phyloP scores from a whole-genome alignment of 768 basidiomycete species.

The Pisolithus orientalis region DNA sequence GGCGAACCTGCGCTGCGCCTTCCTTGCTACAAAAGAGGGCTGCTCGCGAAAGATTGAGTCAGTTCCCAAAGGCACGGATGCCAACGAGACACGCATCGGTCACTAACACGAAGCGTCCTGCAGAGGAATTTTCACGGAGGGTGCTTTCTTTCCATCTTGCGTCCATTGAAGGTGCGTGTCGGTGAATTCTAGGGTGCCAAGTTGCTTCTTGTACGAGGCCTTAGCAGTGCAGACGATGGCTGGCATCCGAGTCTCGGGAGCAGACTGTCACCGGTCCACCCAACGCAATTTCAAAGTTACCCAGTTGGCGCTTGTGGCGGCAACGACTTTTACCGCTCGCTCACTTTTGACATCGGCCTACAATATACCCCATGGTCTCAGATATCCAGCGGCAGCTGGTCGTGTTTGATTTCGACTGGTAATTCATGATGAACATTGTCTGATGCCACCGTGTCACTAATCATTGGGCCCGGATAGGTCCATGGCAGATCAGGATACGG shows the following conservation, averaged over 20 bases:
- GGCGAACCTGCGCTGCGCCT: slow-evolving; percentile 68
- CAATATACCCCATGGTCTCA: slow-evolving; percentile 11
- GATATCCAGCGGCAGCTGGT: slow-evolving; percentile 60
- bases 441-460: not conserved
- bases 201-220: slow-evolving; percentile 79
- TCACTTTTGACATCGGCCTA: not conserved
- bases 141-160: slow-evolving; percentile 59
- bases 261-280: slow-evolving; percentile 4
- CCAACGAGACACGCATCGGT: slow-evolving; percentile 6
- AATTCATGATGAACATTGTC: slow-evolving; percentile 8
- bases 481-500: slow-evolving; percentile 92
- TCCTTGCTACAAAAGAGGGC: slow-evolving; percentile 86
- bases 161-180: slow-evolving; percentile 74
- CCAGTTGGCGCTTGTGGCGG: not conserved
- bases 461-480: slow-evolving; percentile 45
- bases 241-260: slow-evolving; percentile 41
- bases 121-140: slow-evolving; percentile 58
- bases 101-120: slow-evolving; percentile 57
- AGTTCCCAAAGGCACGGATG: slow-evolving; percentile 3
- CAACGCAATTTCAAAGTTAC: slow-evolving; percentile 4
- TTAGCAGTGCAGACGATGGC: slow-evolving; percentile 63
- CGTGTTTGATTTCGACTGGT: slow-evolving; percentile 98
- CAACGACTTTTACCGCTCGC: not conserved
- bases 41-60: slow-evolving; percentile 23
- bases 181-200: slow-evolving; percentile 71